Evolutionary conservation across 225 moss, liverwort and hornwort genomes (phyloP).

Genomic region (Polytrichum formosum): DNA sequence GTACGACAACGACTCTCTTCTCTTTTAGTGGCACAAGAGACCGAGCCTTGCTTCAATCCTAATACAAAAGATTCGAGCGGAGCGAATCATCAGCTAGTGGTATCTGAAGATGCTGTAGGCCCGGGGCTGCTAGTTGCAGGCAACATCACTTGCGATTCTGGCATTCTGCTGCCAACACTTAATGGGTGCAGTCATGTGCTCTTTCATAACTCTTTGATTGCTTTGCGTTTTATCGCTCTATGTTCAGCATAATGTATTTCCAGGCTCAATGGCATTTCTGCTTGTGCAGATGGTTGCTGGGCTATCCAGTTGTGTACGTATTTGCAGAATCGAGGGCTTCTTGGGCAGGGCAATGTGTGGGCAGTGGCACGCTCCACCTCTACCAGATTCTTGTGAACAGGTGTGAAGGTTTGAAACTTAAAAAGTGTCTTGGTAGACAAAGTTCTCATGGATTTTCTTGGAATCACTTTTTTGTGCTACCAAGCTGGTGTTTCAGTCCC

Average conservation of each 20-base stretch:
- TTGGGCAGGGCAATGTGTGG: conserved; percentile 46
- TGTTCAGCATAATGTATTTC: background rate
- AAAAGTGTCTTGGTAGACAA: background rate
- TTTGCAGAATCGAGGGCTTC: conserved; percentile 42
- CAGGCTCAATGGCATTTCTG: background rate
- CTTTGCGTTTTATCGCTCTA: background rate
- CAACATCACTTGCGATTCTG: conserved; percentile 27
- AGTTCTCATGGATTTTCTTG: too few species aligned
- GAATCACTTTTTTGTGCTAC: too few species aligned
- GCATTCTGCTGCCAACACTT: conserved; percentile 47
- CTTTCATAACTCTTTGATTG: background rate
- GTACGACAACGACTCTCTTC: conserved; percentile 33
- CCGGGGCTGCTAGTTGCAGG: conserved; percentile 22
- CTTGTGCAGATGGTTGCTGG: conserved; percentile 49
- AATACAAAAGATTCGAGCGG: conserved; percentile 3
- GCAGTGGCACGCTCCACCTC: conserved; percentile 33
- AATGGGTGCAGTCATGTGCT: conserved; percentile 39
- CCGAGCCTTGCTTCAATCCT: conserved; percentile 14
- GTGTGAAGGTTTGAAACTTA: conserved; percentile 23
- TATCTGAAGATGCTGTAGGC: conserved; percentile 7
- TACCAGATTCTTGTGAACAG: conserved; percentile 56
- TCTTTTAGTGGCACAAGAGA: conserved; percentile 23
- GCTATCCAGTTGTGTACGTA: conserved; percentile 58
- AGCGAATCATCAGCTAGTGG: conserved; percentile 3
- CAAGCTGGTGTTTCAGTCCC: background rate